A percentile compares a stretch with the other conserved stretches of the same genome.
These are phyloP conservation scores for Thuidium tamariscinum DNA, from an alignment of 225 moss, liverwort and hornwort species.

Conservation along the genomic window DNA sequence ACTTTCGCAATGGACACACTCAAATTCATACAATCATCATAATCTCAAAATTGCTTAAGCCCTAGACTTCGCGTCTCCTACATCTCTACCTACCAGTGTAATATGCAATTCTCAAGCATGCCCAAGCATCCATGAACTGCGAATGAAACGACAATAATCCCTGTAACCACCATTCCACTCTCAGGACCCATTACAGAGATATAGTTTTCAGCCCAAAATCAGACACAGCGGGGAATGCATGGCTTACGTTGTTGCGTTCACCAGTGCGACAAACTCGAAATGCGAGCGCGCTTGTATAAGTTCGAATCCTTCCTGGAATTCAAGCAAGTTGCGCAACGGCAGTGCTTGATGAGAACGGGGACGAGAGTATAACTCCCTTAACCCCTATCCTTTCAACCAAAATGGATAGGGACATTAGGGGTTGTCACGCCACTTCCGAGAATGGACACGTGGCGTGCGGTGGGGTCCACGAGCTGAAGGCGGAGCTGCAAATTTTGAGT, in stretches of 20 bases:
- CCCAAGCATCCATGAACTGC: background rate
- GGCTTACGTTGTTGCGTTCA: background rate
- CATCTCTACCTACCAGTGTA: background rate
- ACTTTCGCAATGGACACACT: background rate
- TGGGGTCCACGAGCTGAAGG: too few species aligned
- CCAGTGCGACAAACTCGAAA: background rate
- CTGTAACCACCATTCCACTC: background rate
- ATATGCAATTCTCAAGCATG: background rate
- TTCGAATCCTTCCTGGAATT: background rate
- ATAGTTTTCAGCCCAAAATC: background rate
- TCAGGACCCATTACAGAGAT: background rate
- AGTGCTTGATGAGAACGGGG: background rate
- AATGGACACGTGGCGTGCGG: too few species aligned
- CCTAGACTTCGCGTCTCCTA: background rate
- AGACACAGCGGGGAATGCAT: background rate
- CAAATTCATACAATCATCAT: background rate
- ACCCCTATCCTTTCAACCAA: background rate
- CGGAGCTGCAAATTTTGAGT: too few species aligned
- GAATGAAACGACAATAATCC: background rate
- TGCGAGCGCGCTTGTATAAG: background rate
- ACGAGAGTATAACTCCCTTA: background rate
- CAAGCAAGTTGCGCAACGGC: background rate
- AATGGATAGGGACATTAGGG: background rate
- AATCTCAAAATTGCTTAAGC: background rate
- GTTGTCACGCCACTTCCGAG: too few species aligned